Evolutionary conservation across 768 basidiomycete genomes (phyloP).

Genomic region (Leccinum imitatum): DNA sequence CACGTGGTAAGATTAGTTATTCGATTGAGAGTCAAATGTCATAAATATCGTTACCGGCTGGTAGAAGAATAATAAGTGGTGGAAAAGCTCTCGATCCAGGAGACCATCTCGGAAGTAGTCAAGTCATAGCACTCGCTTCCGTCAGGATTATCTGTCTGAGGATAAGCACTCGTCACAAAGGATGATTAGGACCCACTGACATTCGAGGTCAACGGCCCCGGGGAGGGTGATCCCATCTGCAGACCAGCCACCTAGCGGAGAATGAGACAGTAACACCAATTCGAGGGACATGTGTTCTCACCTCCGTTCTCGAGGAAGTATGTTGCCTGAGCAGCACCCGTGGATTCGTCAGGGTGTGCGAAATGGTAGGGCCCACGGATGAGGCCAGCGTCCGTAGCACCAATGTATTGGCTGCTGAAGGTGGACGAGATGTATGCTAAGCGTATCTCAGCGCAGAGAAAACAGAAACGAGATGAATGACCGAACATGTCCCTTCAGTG

Average conservation of each 20-base stretch:
- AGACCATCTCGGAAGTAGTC: conserved; percentile 54
- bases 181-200: conserved; percentile 32
- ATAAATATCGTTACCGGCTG: conserved; percentile 37
- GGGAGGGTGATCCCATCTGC: conserved; percentile 60
- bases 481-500: conserved; percentile 57
- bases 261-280: neutral
- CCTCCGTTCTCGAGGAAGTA: conserved; percentile 61
- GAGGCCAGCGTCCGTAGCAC: conserved; percentile 53
- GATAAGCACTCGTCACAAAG: neutral
- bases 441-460: neutral
- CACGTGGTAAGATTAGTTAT: neutral
- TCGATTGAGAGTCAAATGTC: neutral
- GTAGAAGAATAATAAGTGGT: conserved; percentile 52
- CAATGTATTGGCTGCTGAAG: conserved; percentile 51
- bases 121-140: conserved; percentile 56
- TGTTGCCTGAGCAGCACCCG: conserved; percentile 57
- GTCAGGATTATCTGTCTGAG: conserved; percentile 46
- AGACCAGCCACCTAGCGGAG: conserved; percentile 48
- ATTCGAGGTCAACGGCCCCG: conserved; percentile 63
- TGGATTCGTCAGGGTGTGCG: conserved; percentile 51
- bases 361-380: conserved; percentile 65
- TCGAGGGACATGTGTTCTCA: conserved; percentile 10
- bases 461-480: neutral
- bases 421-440: conserved; percentile 26
- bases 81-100: conserved; percentile 63